Percentiles rank a stretch among this genome's conserved stretches.
Evolutionary conservation across 2,329 filamentous ascomycete species (phyloP).

Genomic region (Pyricularia sp.): DNA sequence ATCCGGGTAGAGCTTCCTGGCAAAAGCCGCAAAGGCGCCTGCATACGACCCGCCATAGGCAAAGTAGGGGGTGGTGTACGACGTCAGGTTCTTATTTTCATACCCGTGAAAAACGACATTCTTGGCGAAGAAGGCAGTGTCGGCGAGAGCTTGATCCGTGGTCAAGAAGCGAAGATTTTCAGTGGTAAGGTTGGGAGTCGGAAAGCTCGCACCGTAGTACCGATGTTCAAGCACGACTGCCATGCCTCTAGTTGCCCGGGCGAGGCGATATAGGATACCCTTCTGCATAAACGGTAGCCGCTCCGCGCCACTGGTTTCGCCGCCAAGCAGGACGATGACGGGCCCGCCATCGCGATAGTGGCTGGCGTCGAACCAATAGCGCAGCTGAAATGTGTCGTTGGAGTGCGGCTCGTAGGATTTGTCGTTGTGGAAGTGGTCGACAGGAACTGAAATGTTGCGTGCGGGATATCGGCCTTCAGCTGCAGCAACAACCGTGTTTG

Average conservation of each 20-base stretch:
- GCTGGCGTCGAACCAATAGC: conserved; percentile 72
- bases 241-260: conserved; percentile 57
- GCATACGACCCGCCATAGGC: conserved; percentile 76
- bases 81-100: conserved; percentile 53
- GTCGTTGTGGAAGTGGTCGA: conserved; percentile 78
- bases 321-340: conserved; percentile 59
- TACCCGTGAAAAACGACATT: conserved; percentile 59
- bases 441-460: conserved; percentile 23
- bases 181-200: conserved; percentile 48
- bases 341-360: conserved; percentile 68
- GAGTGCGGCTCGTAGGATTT: conserved; percentile 64
- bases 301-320: conserved; percentile 6
- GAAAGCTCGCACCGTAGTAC: conserved; percentile 70
- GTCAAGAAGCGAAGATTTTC: conserved; percentile 67
- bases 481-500: neutral
- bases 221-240: conserved; percentile 74
- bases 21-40: conserved; percentile 62
- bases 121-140: conserved; percentile 65
- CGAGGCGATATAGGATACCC: conserved; percentile 59
- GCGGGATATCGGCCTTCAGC: conserved; percentile 1
- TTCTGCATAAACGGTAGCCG: conserved; percentile 61
- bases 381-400: conserved; percentile 50
- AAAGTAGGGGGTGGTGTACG: conserved; percentile 49
- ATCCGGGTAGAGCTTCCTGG: conserved; percentile 63
- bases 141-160: conserved; percentile 69